phyloP scores from a whole-genome alignment of 805 yeast species.

The Candida ipomoeae region DNA sequence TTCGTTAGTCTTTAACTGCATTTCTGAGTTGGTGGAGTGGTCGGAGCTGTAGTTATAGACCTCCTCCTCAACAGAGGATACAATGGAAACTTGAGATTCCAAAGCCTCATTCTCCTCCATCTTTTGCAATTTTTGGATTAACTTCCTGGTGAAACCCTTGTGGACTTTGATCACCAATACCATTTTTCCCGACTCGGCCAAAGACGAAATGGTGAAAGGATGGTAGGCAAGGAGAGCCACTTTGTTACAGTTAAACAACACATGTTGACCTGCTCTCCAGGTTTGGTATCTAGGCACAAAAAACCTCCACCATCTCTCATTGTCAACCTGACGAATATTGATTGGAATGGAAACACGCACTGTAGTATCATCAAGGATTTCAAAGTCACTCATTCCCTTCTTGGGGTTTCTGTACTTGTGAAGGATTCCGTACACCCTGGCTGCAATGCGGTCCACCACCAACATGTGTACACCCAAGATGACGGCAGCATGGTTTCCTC shows the following conservation, averaged over 20 bases:
- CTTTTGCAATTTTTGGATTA: conserved; percentile 26
- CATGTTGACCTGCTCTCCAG: conserved; percentile 50
- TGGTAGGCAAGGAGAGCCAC: conserved; percentile 39
- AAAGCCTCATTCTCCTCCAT: conserved; percentile 13
- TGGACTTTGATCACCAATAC: conserved; percentile 37
- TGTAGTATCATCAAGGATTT: conserved; percentile 39
- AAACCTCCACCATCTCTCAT: conserved; percentile 24
- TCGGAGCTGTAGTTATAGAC: neutral
- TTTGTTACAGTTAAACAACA: conserved; percentile 37
- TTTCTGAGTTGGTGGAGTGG: neutral
- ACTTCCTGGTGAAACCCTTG: conserved; percentile 41
- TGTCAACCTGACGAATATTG: conserved; percentile 15
- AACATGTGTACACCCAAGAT: conserved; percentile 40
- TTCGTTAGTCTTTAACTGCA: conserved; percentile 1
- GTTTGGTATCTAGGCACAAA: conserved; percentile 34
- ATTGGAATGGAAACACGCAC: conserved; percentile 37
- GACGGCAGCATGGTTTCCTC: conserved; percentile 29
- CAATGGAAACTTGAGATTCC: conserved; percentile 2
- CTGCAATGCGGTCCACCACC: conserved; percentile 38
- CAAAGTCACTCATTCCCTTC: conserved; percentile 35
- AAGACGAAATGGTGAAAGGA: conserved; percentile 45
- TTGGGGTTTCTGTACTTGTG: conserved; percentile 35
- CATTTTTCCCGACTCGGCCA: conserved; percentile 36
- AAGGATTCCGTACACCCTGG: conserved; percentile 27
- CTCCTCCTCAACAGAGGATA: neutral